Base-by-base conservation (phyloP, 2,329 filamentous ascomycete species). In the Hortaea sp. region DNA sequence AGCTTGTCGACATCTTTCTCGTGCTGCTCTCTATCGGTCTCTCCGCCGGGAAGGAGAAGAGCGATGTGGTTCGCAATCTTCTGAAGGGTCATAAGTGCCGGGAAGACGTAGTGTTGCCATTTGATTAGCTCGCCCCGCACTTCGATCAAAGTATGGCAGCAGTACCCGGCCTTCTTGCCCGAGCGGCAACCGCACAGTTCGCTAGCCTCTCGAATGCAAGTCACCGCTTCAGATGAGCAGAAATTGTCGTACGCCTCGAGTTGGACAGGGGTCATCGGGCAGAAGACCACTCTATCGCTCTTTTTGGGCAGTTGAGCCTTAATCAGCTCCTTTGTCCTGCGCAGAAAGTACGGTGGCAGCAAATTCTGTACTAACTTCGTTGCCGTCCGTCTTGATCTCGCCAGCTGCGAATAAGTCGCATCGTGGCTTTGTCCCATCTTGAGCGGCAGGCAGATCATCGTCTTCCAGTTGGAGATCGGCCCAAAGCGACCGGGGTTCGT, bases 1-100 rank as follows among this genome's bases (percentile, higher is more conserved):
- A 98, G 76, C 53, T 79, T 81, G 37, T 81, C 76, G 5, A 92
- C 70, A 53, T 94, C 87, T 49, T 84, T 83, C n/a, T 78, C 71
- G 58, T 90, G 85, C 58, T 88, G 92, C 3, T 86, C 84, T 2
- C 71, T 69, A 0, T 75, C 55, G 42, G 92, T 86, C 3, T 69
- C 74, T 2, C 70, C 71, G 35, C 72, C 67, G 0, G 90, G 92
- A 7, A 95, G 81, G 27, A 97, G 73, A 27, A 94, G 79, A 4
- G 85, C 90, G n/a, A 97, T 73, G 62, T 98, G 92, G 58, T 95
- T 97, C 9, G 88, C 82, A 4, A 98, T 71, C 62, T 95, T 95
- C 57, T 94, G 87, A 13, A 97, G 69, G 0, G 80, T 83, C 12
- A 81, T 75, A 55, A 97, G 89, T 44, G 81, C 79, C 3, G 92